phyloP scores from a whole-genome alignment of 306 rosid genomes.

The Vachellia pachyceras region DNA sequence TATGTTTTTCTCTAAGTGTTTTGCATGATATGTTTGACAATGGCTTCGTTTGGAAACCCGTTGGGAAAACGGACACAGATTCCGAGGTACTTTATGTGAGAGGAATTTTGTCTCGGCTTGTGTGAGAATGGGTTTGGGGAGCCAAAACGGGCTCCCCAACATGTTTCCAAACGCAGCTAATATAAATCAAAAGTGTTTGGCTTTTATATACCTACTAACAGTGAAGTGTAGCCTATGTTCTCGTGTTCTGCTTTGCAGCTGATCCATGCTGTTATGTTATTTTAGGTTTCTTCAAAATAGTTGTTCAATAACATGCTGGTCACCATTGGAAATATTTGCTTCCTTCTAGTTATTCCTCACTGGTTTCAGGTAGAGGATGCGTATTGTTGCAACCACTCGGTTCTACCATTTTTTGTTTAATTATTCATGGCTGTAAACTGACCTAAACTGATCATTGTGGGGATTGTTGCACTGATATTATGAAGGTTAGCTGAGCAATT shows the following conservation, averaged over 20 bases:
- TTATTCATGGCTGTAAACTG: neutral
- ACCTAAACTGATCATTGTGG: neutral
- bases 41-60: too few species aligned
- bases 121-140: too few species aligned
- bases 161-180: too few species aligned
- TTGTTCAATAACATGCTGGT: conserved; percentile 28
- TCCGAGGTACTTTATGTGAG: too few species aligned
- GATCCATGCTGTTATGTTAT: neutral
- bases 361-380: conserved; percentile 6
- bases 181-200: neutral
- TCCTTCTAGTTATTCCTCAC: neutral
- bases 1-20: neutral
- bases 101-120: too few species aligned
- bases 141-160: too few species aligned
- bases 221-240: neutral
- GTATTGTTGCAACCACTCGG: neutral
- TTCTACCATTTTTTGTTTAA: neutral
- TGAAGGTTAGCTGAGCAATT: conserved; percentile 1
- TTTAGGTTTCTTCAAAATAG: neutral
- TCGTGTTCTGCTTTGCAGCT: neutral
- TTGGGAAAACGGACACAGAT: too few species aligned
- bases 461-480: neutral
- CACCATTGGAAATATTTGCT: neutral
- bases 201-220: neutral
- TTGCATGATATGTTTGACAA: neutral